Percentiles rank a stretch among this genome's conserved stretches.
phyloP scores from a whole-genome alignment of 345 rosid species.

The Moringa oleifera region DNA sequence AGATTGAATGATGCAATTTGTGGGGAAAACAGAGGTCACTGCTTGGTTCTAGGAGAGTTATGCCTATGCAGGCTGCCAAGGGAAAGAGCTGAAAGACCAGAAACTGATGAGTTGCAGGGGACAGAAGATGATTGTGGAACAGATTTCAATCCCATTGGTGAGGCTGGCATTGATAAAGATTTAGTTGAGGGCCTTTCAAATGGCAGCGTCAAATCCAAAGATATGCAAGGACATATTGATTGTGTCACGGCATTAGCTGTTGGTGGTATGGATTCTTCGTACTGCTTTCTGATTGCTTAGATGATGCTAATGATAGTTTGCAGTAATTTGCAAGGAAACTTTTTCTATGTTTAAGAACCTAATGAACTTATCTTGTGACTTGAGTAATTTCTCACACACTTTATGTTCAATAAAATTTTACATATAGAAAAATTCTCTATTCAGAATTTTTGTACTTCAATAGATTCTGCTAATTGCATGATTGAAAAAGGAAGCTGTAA shows the following conservation, averaged over 20 bases:
- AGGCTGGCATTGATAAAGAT: slow-evolving; percentile 26
- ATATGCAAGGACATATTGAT: slow-evolving; percentile 67
- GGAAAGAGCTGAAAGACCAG: slow-evolving; percentile 18
- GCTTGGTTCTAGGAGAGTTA: slow-evolving; percentile 55
- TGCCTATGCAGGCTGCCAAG: slow-evolving; percentile 30
- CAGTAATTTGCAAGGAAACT: not conserved
- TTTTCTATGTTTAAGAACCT: not conserved
- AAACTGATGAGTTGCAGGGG: slow-evolving; percentile 21
- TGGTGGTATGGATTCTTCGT: slow-evolving; percentile 54
- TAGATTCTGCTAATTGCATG: not conserved
- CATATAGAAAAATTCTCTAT: not conserved
- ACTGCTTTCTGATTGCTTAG: slow-evolving; percentile 4
- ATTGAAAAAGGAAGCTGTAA: slow-evolving; percentile 2
- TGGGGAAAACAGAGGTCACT: slow-evolving; percentile 26
- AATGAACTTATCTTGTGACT: not conserved
- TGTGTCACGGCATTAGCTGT: slow-evolving; percentile 69
- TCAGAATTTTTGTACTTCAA: too few relatives aligned
- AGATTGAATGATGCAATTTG: slow-evolving; percentile 17
- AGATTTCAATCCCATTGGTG: slow-evolving; percentile 22
- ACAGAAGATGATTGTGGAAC: slow-evolving; percentile 18
- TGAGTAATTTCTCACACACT: too few relatives aligned
- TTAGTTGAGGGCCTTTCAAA: slow-evolving; percentile 39
- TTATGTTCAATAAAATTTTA: too few relatives aligned
- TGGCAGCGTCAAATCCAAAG: slow-evolving; percentile 49
- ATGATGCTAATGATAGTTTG: not conserved